These are phyloP conservation scores for Lichina pygmaea DNA, from an alignment of 495 filamentous ascomycete species.

Conservation along the genomic window DNA sequence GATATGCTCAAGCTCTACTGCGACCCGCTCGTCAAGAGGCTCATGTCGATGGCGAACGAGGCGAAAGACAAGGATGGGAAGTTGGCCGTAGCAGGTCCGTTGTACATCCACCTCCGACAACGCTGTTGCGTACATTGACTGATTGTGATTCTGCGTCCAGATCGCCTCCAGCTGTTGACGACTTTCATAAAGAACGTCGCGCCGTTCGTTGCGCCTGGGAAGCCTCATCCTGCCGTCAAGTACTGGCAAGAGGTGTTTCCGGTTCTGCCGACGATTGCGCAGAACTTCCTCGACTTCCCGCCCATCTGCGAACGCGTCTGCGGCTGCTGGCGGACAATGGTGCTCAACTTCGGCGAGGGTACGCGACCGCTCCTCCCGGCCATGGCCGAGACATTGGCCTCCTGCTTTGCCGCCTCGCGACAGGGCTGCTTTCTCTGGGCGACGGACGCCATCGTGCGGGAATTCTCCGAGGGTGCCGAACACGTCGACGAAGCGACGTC, in stretches of 20 bases:
- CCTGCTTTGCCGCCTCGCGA: constrained; percentile 56
- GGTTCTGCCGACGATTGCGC: constrained; percentile 53
- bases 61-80: constrained; percentile 59
- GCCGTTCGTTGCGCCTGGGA: constrained; percentile 42
- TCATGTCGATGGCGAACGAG: constrained; percentile 67
- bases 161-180: constrained; percentile 76
- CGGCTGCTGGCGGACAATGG: constrained; percentile 85
- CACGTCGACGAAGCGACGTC: constrained; percentile 60
- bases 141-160: constrained; percentile 15
- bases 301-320: constrained; percentile 87
- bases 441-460: constrained; percentile 76
- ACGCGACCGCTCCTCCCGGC: constrained; percentile 63
- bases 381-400: constrained; percentile 65
- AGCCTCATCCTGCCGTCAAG: constrained; percentile 74
- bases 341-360: constrained; percentile 77
- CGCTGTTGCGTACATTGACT: constrained; percentile 1
- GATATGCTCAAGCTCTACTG: constrained; percentile 74
- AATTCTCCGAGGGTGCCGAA: constrained; percentile 75
- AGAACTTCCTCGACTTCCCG: constrained; percentile 55
- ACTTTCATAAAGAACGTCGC: constrained; percentile 61
- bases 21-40: constrained; percentile 62
- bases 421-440: constrained; percentile 98
- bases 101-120: not conserved
- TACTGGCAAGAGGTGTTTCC: constrained; percentile 89
- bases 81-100: constrained; percentile 54